Conservation (phyloP, 2,329 filamentous ascomycete species). For the Aureobasidium sp. region DNA sequence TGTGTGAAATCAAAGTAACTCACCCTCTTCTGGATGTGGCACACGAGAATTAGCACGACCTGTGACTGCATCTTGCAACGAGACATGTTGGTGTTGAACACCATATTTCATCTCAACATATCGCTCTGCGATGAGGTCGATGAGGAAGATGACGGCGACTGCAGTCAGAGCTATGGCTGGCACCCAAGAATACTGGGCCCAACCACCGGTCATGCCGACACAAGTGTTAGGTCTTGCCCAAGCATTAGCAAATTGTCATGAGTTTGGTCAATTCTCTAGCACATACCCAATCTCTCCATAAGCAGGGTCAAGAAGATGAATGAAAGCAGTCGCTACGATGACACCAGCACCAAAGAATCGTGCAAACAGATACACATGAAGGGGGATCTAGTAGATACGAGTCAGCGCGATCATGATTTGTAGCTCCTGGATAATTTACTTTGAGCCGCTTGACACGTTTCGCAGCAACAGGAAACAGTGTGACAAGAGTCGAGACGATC, state of each 20-base stretch:
- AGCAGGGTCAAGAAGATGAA: background rate
- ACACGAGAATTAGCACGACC: background rate
- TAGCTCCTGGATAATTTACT: conserved; percentile 20
- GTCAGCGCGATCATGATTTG: background rate
- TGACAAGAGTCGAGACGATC: conserved; percentile 35
- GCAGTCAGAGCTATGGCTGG: conserved; percentile 46
- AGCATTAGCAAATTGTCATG: background rate
- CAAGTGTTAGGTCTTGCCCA: conserved; percentile 27
- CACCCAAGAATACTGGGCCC: conserved; percentile 47
- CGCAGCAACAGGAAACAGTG: conserved; percentile 43
- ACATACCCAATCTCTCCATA: conserved; percentile 29
- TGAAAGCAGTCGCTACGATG: conserved; percentile 82
- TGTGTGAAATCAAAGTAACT: background rate
- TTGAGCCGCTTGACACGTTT: conserved; percentile 32
- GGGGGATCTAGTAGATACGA: background rate
- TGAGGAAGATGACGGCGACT: conserved; percentile 44
- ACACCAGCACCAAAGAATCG: conserved; percentile 94
- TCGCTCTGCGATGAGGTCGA: conserved; percentile 46
- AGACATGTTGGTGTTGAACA: conserved; percentile 6
- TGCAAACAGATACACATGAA: conserved; percentile 66
- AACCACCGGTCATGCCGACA: conserved; percentile 48
- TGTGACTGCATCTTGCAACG: background rate
- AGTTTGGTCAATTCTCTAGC: background rate
- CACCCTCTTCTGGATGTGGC: background rate
- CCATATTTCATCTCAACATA: conserved; percentile 46